Conservation (phyloP, 805 yeast species). For the Candida wancherniae region DNA sequence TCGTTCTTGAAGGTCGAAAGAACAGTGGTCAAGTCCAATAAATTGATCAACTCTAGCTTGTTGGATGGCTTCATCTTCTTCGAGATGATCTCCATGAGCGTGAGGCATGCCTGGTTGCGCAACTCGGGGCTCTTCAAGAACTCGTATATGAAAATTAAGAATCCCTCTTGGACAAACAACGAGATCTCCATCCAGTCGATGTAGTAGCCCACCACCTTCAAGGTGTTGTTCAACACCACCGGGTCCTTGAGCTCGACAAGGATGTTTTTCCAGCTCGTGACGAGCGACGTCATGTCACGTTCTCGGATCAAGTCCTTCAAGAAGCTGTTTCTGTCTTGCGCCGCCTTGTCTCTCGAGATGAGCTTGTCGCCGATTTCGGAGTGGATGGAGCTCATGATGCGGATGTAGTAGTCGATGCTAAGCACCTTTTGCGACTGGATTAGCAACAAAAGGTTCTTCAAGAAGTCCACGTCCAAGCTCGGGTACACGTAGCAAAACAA, state of each 20-base stretch:
- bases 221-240: slow-evolving; percentile 48
- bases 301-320: slow-evolving; percentile 81
- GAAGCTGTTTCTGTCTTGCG: slow-evolving; percentile 58
- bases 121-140: slow-evolving; percentile 47
- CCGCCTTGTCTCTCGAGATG: slow-evolving; percentile 61
- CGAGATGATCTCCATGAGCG: slow-evolving; percentile 60
- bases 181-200: slow-evolving; percentile 90
- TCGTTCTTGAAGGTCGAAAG: slow-evolving; percentile 40
- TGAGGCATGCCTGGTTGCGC: slow-evolving; percentile 53
- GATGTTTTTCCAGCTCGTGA: slow-evolving; percentile 63
- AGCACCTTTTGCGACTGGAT: slow-evolving; percentile 17
- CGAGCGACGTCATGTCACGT: slow-evolving; percentile 64
- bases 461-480: slow-evolving; percentile 27
- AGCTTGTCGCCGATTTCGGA: slow-evolving; percentile 92
- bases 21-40: slow-evolving; percentile 61
- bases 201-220: slow-evolving; percentile 74
- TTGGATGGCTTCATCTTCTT: slow-evolving; percentile 75
- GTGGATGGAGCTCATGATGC: slow-evolving; percentile 73
- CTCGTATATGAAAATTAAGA: slow-evolving; percentile 53
- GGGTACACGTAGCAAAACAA: slow-evolving; percentile 35
- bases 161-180: slow-evolving; percentile 59
- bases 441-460: slow-evolving; percentile 26
- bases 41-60: slow-evolving; percentile 62
- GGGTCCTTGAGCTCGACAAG: slow-evolving; percentile 34
- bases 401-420: slow-evolving; percentile 60